Evolutionary conservation across 1,284 basidiomycete genomes (phyloP), one percentile per base, ranked within the genome.

Genomic region (Pseudozyma sp.): DNA sequence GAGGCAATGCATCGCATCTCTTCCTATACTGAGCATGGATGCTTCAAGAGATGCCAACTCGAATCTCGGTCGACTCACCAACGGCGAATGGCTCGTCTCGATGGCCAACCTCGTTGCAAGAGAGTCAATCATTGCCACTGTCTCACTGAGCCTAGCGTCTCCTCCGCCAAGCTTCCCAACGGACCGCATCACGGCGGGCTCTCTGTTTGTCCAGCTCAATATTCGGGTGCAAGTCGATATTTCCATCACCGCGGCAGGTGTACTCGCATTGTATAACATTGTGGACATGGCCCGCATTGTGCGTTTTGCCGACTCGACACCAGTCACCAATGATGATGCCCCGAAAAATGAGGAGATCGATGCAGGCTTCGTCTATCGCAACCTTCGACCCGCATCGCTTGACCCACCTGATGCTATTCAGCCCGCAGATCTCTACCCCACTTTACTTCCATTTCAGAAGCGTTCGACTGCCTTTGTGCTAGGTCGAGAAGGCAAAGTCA

Each of bases 381-480:
- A 71, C 31, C 59, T 82, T 11, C 59, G 60, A 14, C 60, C 55
- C 1, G 65, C 78, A 12, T 66, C 67, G 21, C 34, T 55, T 11
- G 43, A 61, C 0, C 21, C 51, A 2, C 58, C 69, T 1, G 73
- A 69, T 39, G 50, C 55, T 0, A 55, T 75, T 6, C 80, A 83
- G 63, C 80, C 71, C n/a, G 39, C 50, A 8, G 61, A 60, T 1
- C 59, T 83, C n/a, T 59, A 51, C 2, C 68, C 83, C 9, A 68
- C 59, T 2, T 47, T 84, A 19, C 51, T 83, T 9, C 83, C 83
- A 12, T 84, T 83, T 40, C 83, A 84, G 51, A 74, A 59, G 10
- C 65, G 77, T 16, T 78, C 79, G 0, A 72, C 78, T 14, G 70
- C 70, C 1, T 83, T 84, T 38, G 54, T 84, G 10, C 73, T 83